Evolutionary conservation across 148 eudicot genomes (phyloP).

Genomic region (Rhododendron ovatum): DNA sequence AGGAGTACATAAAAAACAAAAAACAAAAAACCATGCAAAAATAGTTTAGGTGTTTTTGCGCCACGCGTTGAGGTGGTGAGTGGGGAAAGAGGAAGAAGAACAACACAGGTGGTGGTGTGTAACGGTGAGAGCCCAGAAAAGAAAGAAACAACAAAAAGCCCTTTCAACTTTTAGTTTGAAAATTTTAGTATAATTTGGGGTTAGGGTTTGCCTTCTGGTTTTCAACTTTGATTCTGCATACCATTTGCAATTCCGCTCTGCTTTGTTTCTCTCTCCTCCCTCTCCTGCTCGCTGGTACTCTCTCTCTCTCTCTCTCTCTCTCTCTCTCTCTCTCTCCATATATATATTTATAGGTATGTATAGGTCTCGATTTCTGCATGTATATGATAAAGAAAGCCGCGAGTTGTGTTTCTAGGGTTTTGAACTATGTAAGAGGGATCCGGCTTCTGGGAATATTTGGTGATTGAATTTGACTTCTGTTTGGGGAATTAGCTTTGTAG

Average conservation of each 20-base stretch:
- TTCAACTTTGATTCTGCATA: slow-evolving; percentile 2
- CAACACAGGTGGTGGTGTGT: slow-evolving; percentile 1
- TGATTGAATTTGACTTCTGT: background rate
- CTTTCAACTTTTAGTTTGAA: background rate
- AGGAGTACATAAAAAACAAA: background rate
- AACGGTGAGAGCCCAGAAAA: background rate
- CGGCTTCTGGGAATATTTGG: background rate
- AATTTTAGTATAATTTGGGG: background rate
- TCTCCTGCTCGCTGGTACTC: slow-evolving; percentile 1
- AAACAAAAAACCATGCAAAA: background rate
- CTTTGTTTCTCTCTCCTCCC: slow-evolving; percentile 1
- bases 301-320: background rate
- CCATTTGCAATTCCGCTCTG: background rate
- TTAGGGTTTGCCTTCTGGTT: slow-evolving; percentile 13
- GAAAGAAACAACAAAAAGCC: background rate
- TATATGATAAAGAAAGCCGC: background rate
- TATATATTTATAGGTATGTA: background rate
- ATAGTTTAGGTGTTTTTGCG: background rate
- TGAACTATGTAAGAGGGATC: background rate
- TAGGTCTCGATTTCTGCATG: background rate
- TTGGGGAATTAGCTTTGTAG: background rate
- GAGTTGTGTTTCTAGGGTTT: slow-evolving; percentile 4
- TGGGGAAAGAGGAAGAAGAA: slow-evolving; percentile 1
- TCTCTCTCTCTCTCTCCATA: background rate
- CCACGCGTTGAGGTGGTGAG: slow-evolving; percentile 1